Conservation (phyloP, 2,329 filamentous ascomycete genomes). For the Pestalotiopsis sp. region DNA sequence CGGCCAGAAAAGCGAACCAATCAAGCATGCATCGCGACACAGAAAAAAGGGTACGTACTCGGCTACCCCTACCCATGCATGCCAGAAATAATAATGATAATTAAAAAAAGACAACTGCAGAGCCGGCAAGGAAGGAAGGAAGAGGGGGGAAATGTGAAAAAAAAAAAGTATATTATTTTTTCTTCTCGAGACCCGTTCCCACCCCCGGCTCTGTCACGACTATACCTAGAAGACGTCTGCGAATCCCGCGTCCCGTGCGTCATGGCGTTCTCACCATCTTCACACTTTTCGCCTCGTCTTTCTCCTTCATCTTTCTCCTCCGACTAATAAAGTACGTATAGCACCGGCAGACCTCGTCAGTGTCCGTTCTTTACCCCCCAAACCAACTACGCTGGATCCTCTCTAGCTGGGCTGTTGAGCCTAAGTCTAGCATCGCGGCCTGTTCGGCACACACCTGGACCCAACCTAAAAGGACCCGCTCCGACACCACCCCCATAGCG, state of each 20-base stretch:
- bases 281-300: background rate
- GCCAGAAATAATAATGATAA: background rate
- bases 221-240: background rate
- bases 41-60: background rate
- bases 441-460: slow-evolving; percentile 2
- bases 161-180: background rate
- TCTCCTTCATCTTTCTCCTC: background rate
- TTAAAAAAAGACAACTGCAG: background rate
- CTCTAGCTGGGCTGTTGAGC: background rate
- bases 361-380: background rate
- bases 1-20: background rate
- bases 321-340: background rate
- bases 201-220: background rate
- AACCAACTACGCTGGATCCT: background rate
- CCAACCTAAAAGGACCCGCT: slow-evolving; percentile 7
- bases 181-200: background rate
- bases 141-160: background rate
- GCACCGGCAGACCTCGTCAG: background rate
- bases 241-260: slow-evolving; percentile 6
- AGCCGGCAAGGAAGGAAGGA: background rate
- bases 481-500: background rate
- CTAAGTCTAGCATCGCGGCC: background rate
- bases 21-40: background rate
- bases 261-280: slow-evolving; percentile 8
- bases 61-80: background rate